A percentile compares a stretch with the other conserved stretches of the same genome.
phyloP scores from a whole-genome alignment of 495 filamentous ascomycete genomes.

The Amniculicola lignicola region DNA sequence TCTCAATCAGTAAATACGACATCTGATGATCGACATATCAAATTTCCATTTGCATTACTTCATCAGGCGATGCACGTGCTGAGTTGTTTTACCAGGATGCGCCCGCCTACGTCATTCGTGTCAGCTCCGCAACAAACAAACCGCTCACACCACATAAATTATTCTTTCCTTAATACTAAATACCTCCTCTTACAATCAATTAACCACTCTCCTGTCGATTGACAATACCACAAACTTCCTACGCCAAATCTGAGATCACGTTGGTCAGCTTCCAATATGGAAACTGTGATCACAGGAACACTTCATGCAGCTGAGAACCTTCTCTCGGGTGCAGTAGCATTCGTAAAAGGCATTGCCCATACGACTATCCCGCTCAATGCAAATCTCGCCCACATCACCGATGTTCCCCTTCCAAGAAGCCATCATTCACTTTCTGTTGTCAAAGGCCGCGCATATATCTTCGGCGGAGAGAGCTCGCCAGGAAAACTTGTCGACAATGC shows the following conservation, averaged over 20 bases:
- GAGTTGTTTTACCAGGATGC: too few relatives aligned
- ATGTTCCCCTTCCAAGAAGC: slow-evolving; percentile 59
- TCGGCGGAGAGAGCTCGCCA: slow-evolving; percentile 57
- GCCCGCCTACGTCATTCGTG: slow-evolving; percentile 4
- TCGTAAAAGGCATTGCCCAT: slow-evolving; percentile 43
- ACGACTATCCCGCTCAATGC: slow-evolving; percentile 51
- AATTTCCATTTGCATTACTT: too few relatives aligned
- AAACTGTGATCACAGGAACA: slow-evolving; percentile 40
- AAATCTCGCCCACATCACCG: slow-evolving; percentile 56
- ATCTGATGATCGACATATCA: too few relatives aligned
- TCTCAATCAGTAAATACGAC: too few relatives aligned
- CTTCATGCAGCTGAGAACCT: slow-evolving; percentile 40
- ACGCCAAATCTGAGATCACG: too few relatives aligned
- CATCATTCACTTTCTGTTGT: slow-evolving; percentile 68
- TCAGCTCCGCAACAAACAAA: slow-evolving; percentile 11
- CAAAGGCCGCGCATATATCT: slow-evolving; percentile 64
- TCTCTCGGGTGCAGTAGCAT: slow-evolving; percentile 38
- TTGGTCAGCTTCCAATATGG: slow-evolving; percentile 37
- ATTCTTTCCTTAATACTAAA: too few relatives aligned
- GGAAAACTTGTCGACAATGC: slow-evolving; percentile 61
- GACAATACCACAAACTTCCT: too few relatives aligned
- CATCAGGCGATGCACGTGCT: too few relatives aligned
- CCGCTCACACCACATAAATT: background rate
- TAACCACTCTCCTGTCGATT: too few relatives aligned
- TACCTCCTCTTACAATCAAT: too few relatives aligned